Evolutionary conservation across 2,329 filamentous ascomycete genomes (phyloP).

Genomic region (Escovopsis sp.): DNA sequence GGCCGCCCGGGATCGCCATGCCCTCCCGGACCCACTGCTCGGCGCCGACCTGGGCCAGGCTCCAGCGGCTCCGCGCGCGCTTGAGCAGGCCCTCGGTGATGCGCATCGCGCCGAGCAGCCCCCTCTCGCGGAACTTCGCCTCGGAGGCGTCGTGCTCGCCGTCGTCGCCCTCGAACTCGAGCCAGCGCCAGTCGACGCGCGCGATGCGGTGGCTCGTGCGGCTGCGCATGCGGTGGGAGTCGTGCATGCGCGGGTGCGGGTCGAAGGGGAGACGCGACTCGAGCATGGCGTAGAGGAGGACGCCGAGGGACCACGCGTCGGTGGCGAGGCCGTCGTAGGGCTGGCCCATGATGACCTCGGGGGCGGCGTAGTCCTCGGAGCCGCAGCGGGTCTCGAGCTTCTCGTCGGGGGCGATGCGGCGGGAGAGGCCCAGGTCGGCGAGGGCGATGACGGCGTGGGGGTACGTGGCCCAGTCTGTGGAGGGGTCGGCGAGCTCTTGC

Average conservation of each 20-base stretch:
- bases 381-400: conserved; percentile 89
- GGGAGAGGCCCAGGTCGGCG: conserved; percentile 80
- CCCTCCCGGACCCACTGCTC: conserved; percentile 64
- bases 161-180: conserved; percentile 67
- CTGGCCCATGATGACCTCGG: conserved; percentile 90
- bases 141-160: conserved; percentile 67
- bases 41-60: conserved; percentile 56
- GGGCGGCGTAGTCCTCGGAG: conserved; percentile 92
- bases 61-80: conserved; percentile 66
- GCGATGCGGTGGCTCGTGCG: conserved; percentile 89
- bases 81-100: conserved; percentile 77
- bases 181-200: conserved; percentile 90
- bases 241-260: conserved; percentile 65
- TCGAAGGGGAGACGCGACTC: conserved; percentile 92
- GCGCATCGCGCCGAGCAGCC: conserved; percentile 59
- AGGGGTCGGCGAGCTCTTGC: conserved; percentile 46
- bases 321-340: conserved; percentile 84
- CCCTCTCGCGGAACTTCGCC: conserved; percentile 45
- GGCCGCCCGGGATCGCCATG: conserved; percentile 50
- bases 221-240: conserved; percentile 61
- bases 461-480: conserved; percentile 57
- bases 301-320: conserved; percentile 90
- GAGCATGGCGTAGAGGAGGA: conserved; percentile 82
- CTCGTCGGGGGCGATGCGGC: conserved; percentile 71
- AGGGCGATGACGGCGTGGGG: conserved; percentile 75